Base-by-base conservation (phyloP, 1,139 yeast genomes). In the Blastobotrys persicus region DNA sequence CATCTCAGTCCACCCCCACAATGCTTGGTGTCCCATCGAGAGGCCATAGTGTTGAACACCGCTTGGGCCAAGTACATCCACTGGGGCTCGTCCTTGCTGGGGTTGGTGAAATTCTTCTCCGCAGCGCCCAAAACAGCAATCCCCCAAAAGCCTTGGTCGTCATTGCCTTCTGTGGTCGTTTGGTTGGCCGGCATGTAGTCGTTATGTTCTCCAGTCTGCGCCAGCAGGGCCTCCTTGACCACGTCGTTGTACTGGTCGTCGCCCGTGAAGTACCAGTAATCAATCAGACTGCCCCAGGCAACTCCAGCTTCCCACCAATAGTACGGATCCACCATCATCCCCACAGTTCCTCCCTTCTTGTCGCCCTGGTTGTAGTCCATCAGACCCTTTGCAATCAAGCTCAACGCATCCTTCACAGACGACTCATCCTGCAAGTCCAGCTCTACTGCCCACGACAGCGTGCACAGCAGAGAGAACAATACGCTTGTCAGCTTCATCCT, bases 271-370 rank as follows among this genome's bases (percentile, higher is more conserved):
- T 66, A 83, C 70, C 88, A 78, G 66, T 82, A 85, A 65, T 89
- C 96, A 42, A 89, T 69, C 76, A 91, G 74, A 14, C 87, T 76
- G 4, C 96, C 95, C 88, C 89, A 88, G 4, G 95, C 97, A 56
- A 95, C 96, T 63, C 98, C 98, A 31, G 96, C 96, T 71, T 89
- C 92, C 97, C 97, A 89, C 97, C 97, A 91, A 74, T 89, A 91
- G 74, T 89, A 89, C 0, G 97, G 97, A 65, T 72, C 69, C 1
- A 84, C 70, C 66, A 89, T 86, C 91, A 84, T 82, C 45, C 98
- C 98, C 40, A 88, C 70, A 18, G 88, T 78, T 33, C 88, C 85
- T 38, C 96, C 96, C 31, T 77, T 69, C 42, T 70, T 60, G n/a
- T 39, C 17, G 37, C 96, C 96, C 44, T 81, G 83, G 64, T 89